These are phyloP conservation scores for Flaveria linearis DNA, from an alignment of 129 eudicot species.

Conservation along the genomic window DNA sequence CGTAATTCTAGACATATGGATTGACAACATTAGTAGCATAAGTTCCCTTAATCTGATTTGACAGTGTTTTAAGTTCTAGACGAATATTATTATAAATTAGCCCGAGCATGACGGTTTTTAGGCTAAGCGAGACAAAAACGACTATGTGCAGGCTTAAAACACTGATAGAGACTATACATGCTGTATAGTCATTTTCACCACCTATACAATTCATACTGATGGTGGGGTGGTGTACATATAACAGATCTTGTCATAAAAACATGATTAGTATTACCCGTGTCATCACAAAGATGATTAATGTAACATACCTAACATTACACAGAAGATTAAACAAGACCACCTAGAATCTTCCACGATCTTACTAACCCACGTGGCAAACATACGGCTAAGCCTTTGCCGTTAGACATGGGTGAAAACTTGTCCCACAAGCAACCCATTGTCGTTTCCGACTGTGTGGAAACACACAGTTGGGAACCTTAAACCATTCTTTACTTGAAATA, in stretches of 20 bases:
- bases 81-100: no score
- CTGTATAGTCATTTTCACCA: no score
- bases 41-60: no score
- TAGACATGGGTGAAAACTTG: slow-evolving; percentile 81
- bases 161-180: no score
- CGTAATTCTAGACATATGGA: no score
- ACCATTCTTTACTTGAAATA: slow-evolving; percentile 69
- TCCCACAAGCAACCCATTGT: slow-evolving; percentile 92
- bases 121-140: no score
- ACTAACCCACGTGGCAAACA: slow-evolving; percentile 4
- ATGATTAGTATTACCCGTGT: slow-evolving; percentile 20
- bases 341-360: neutral
- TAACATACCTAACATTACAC: slow-evolving; percentile 22
- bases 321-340: neutral
- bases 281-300: slow-evolving; percentile 16
- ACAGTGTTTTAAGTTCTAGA: no score
- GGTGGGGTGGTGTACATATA: no score
- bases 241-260: neutral
- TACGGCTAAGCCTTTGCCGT: slow-evolving; percentile 57
- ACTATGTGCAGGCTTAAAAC: no score
- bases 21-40: no score
- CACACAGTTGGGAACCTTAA: slow-evolving; percentile 78
- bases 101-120: no score
- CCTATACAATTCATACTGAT: no score
- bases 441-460: slow-evolving; percentile 73